Evolutionary conservation across 768 basidiomycete genomes (phyloP).

Genomic region (Mycena vulgaris): DNA sequence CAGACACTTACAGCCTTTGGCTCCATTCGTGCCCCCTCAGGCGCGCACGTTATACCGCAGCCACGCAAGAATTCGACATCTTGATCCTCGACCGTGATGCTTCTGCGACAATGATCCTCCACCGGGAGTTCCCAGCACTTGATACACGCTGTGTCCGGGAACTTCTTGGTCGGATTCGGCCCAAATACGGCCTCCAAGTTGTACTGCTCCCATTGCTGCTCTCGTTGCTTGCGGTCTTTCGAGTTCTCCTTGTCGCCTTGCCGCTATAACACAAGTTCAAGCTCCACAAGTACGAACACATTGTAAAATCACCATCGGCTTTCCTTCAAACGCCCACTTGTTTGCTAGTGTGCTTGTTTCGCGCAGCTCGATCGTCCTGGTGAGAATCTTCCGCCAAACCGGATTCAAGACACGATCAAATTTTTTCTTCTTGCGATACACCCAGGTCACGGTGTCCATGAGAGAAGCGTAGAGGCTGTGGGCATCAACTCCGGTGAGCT

Average conservation of each 20-base stretch:
- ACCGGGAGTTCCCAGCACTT: not conserved
- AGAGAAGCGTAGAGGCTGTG: not conserved
- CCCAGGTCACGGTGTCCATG: not conserved
- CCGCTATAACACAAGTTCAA: too few species aligned
- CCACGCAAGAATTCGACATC: not conserved
- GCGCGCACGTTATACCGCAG: not conserved
- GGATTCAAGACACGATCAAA: not conserved
- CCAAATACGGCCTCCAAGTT: too few species aligned
- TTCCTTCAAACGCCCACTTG: not conserved
- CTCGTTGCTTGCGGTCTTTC: too few species aligned
- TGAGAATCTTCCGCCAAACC: not conserved
- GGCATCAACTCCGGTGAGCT: too few species aligned
- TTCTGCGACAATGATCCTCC: not conserved
- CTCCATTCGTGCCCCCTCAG: not conserved
- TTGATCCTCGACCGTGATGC: not conserved
- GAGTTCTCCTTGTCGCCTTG: too few species aligned
- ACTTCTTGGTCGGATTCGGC: too few species aligned
- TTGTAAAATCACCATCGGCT: not conserved
- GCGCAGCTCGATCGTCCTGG: not conserved
- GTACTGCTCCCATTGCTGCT: too few species aligned
- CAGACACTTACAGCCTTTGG: not conserved
- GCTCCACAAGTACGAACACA: too few species aligned
- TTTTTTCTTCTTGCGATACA: not conserved
- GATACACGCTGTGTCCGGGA: not conserved
- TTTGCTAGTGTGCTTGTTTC: not conserved